These are phyloP conservation scores for Zygnema cylindricum DNA, from an alignment of 139 green algal species.

Conservation along the genomic window DNA sequence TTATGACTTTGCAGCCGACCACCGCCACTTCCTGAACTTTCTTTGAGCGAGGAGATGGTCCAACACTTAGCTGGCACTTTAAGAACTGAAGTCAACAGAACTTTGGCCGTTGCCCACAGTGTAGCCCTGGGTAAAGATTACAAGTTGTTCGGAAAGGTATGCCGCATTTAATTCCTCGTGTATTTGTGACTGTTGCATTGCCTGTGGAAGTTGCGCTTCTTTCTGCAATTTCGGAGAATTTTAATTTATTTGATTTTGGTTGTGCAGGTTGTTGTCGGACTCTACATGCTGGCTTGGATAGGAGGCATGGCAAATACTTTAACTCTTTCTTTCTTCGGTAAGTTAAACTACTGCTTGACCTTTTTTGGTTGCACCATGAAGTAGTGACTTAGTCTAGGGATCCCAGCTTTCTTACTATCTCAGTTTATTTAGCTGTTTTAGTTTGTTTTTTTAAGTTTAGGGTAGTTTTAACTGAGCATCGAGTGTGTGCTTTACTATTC, in stretches of 20 bases:
- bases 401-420: no score
- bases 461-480: no score
- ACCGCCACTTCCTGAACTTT: constrained; percentile 38
- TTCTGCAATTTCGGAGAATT: no score
- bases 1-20: constrained; percentile 20
- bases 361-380: no score
- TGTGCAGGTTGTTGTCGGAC: constrained; percentile 35
- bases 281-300: constrained; percentile 32
- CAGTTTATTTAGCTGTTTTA: no score
- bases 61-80: not conserved
- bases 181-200: no score
- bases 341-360: not conserved
- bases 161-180: not conserved
- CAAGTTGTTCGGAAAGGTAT: constrained; percentile 46
- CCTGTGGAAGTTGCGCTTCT: no score
- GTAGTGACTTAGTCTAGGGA: no score
- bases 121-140: constrained; percentile 50
- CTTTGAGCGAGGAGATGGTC: constrained; percentile 35
- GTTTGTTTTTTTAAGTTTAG: no score
- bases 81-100: constrained; percentile 28
- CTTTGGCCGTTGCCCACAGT: constrained; percentile 35
- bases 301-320: constrained; percentile 53
- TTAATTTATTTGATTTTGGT: no score
- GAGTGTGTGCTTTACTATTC: no score
- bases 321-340: constrained; percentile 45